phyloP scores from a whole-genome alignment of 495 filamentous ascomycete genomes.

The Elasticomyces elasticus region DNA sequence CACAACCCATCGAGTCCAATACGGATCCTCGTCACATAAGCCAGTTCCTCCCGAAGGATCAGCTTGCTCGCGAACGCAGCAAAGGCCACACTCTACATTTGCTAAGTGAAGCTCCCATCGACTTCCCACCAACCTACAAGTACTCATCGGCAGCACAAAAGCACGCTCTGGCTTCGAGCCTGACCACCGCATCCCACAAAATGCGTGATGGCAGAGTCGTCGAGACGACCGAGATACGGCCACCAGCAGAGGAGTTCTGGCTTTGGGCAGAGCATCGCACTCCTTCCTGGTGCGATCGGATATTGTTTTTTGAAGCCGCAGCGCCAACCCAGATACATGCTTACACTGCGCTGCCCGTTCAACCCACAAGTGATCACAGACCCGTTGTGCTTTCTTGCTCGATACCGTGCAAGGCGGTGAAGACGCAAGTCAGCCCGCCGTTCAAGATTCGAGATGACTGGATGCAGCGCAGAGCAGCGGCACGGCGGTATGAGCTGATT shows the following conservation, averaged over 20 bases:
- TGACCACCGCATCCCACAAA: slow-evolving; percentile 12
- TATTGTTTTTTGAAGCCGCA: slow-evolving; percentile 52
- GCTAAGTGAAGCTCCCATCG: slow-evolving; percentile 59
- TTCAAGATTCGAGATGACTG: slow-evolving; percentile 47
- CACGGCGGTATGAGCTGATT: slow-evolving; percentile 47
- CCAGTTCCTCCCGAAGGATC: slow-evolving; percentile 61
- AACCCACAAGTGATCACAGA: slow-evolving; percentile 74
- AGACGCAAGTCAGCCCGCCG: slow-evolving; percentile 35
- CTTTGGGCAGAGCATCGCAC: slow-evolving; percentile 68
- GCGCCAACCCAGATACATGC: slow-evolving; percentile 32
- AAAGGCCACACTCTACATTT: slow-evolving; percentile 63
- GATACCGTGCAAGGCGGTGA: slow-evolving; percentile 41
- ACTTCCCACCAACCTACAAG: slow-evolving; percentile 92
- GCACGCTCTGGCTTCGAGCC: slow-evolving; percentile 26
- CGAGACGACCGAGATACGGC: slow-evolving; percentile 25
- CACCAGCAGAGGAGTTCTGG: slow-evolving; percentile 43
- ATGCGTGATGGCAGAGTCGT: slow-evolving; percentile 5
- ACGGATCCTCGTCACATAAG: slow-evolving; percentile 44
- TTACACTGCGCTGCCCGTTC: slow-evolving; percentile 66
- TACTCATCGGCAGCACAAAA: slow-evolving; percentile 37
- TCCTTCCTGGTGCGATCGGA: slow-evolving; percentile 90
- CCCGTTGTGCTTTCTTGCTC: slow-evolving; percentile 59
- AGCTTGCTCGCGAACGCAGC: slow-evolving; percentile 58
- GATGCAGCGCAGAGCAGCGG: slow-evolving; percentile 39
- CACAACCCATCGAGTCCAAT: slow-evolving; percentile 45